A percentile compares a stretch with the other conserved stretches of the same genome.
Evolutionary conservation across 1,139 yeast genomes (phyloP).

Genomic region (Yamadazyma diddensiae): DNA sequence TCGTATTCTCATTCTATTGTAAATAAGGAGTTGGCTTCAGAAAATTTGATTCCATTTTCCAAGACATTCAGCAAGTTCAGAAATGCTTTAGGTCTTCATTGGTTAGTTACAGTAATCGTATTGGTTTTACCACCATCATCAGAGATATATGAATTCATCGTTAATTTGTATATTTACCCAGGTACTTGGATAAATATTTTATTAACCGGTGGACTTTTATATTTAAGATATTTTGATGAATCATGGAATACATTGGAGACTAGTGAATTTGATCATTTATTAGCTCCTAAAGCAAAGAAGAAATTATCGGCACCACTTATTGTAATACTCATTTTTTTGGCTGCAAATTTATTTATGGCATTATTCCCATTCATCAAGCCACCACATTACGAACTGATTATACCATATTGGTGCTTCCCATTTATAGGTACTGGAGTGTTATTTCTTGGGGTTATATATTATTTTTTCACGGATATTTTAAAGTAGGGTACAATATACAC

Average conservation of each 20-base stretch:
- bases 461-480: slow-evolving; percentile 11
- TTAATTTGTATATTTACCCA: slow-evolving; percentile 49
- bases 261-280: slow-evolving; percentile 16
- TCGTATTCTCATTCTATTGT: slow-evolving; percentile 77
- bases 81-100: slow-evolving; percentile 39
- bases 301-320: slow-evolving; percentile 25
- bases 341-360: slow-evolving; percentile 51
- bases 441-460: slow-evolving; percentile 42
- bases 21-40: slow-evolving; percentile 71
- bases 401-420: slow-evolving; percentile 60
- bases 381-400: slow-evolving; percentile 26
- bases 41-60: slow-evolving; percentile 70
- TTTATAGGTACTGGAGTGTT: slow-evolving; percentile 49
- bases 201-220: slow-evolving; percentile 40
- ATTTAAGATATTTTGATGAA: slow-evolving; percentile 23
- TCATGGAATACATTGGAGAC: slow-evolving; percentile 11
- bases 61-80: slow-evolving; percentile 53
- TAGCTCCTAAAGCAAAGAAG: slow-evolving; percentile 19
- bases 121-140: slow-evolving; percentile 46
- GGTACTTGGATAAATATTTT: slow-evolving; percentile 50
- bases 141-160: slow-evolving; percentile 47
- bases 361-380: slow-evolving; percentile 60
- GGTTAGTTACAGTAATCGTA: slow-evolving; percentile 46
- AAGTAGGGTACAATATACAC: too few species aligned
- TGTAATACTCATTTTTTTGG: slow-evolving; percentile 37